Evolutionary conservation across 495 filamentous ascomycete genomes (phyloP).

Genomic region (Cercophora samala): DNA sequence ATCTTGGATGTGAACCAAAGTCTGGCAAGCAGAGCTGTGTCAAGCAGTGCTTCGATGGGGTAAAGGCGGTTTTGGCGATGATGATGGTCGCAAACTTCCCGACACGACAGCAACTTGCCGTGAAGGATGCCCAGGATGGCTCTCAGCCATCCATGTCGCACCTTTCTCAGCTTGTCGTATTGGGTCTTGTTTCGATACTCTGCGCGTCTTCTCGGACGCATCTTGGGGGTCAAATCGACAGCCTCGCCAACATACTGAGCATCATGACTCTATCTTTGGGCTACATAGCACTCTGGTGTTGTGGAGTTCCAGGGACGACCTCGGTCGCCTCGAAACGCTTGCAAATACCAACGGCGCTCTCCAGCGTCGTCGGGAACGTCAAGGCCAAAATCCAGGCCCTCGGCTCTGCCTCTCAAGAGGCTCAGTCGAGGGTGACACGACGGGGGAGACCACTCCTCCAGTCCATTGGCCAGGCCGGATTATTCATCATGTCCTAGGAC

Average conservation of each 20-base stretch:
- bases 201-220: conserved; percentile 24
- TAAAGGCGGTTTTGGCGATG: conserved; percentile 15
- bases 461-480: conserved; percentile 4
- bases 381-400: conserved; percentile 27
- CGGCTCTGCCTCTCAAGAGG: not conserved
- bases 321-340: conserved; percentile 11
- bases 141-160: not conserved
- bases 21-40: not conserved
- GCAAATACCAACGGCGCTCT: conserved; percentile 12
- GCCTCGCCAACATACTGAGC: conserved; percentile 21
- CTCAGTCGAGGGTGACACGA: conserved; percentile 14
- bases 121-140: conserved; percentile 10
- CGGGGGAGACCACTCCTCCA: conserved; percentile 14
- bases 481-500: conserved; percentile 12
- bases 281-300: conserved; percentile 15
- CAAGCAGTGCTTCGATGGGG: conserved; percentile 9
- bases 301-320: conserved; percentile 13
- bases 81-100: conserved; percentile 25
- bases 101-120: conserved; percentile 21
- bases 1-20: not conserved
- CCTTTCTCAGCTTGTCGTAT: conserved; percentile 29
- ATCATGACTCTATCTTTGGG: conserved; percentile 23
- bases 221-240: conserved; percentile 16
- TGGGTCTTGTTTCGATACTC: conserved; percentile 36
- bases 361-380: conserved; percentile 25